Evolutionary conservation across 805 yeast genomes (phyloP), one percentile per base, ranked within the genome.

Genomic region (Sungouiozyma ichnusensis): DNA sequence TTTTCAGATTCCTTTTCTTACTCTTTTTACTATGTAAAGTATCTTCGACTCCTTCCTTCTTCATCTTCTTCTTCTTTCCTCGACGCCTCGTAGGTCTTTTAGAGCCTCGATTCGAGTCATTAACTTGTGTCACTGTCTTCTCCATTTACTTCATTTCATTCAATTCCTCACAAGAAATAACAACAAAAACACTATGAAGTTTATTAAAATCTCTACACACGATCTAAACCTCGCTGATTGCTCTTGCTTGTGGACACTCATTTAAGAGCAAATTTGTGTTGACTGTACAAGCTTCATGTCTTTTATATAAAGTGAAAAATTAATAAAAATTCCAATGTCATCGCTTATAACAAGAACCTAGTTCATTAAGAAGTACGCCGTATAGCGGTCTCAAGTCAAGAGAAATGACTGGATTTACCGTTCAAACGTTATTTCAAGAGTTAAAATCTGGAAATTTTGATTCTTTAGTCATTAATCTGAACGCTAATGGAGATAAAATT

Each of bases 391-490:
- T 24, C 9, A 6, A 11, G 6, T 6, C 11, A 19, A 20, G 16
- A 16, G 8, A 11, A 37, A 42, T 45, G 51, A 40, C 37, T 37
- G 43, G 50, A 35, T 35, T 51, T 14, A 36, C 55, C 17, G 37
- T 27, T 5, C 47, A 44, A 24, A 24, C 6, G 24, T 50, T 58
- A 27, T 55, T 53, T 17, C 39, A 40, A 4, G 55, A 53, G 14
- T 27, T 60, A 15, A 20, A 44, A 1, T 35, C 16, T 40, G 54
- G 53, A 3, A 32, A 49, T 13, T 42, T 47, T 49, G 20, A 47
- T 41, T 47, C 57, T 33, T 50, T 68, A 32, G 40, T 48, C 4
- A 35, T 65, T 4, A 58, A 66, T 46, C 31, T 66, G 19, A 38
- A 45, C 13, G 18, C n/a, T 3, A 55, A 62, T 41, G 64, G 67